These are phyloP conservation scores for Fusarium temperatum DNA, from an alignment of 2,329 filamentous ascomycete genomes.

Conservation along the genomic window DNA sequence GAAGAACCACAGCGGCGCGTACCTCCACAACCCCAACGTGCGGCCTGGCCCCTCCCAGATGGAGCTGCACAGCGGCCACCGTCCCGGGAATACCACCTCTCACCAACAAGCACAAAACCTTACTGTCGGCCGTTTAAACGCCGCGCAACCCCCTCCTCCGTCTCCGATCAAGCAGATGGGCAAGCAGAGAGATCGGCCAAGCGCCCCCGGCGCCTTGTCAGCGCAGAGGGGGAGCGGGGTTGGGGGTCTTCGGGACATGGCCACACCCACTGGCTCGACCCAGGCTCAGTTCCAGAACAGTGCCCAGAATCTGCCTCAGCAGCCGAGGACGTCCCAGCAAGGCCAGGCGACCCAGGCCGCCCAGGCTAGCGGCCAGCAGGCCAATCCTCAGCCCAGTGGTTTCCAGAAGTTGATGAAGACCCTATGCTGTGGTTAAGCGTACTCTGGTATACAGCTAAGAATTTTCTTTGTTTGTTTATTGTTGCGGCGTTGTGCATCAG, in stretches of 20 bases:
- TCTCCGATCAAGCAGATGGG: constrained; percentile 84
- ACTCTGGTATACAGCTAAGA: constrained; percentile 36
- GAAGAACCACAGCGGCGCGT: constrained; percentile 70
- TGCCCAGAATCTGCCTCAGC: constrained; percentile 82
- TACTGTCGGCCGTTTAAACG: constrained; percentile 90
- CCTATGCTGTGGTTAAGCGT: constrained; percentile 82
- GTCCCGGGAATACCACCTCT: constrained; percentile 71
- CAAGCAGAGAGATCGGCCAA: constrained; percentile 80
- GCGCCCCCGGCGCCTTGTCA: constrained; percentile 76
- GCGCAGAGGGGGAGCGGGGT: constrained; percentile 80
- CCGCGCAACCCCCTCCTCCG: constrained; percentile 87
- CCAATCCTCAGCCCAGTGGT: constrained; percentile 79
- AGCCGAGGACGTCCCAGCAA: constrained; percentile 69
- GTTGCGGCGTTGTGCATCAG: constrained; percentile 40
- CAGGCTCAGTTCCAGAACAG: constrained; percentile 98
- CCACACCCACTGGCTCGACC: constrained; percentile 88
- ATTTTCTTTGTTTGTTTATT: constrained; percentile 44
- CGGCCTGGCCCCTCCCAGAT: constrained; percentile 84
- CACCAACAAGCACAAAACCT: constrained; percentile 71
- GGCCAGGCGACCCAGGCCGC: constrained; percentile 65
- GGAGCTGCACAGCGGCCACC: constrained; percentile 80
- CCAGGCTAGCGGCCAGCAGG: constrained; percentile 63
- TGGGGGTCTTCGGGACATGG: constrained; percentile 77
- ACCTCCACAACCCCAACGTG: constrained; percentile 79
- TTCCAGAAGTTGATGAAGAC: constrained; percentile 94